Evolutionary conservation across 2,329 filamentous ascomycete genomes (phyloP).

Genomic region (Tolypocladium endophyticum): DNA sequence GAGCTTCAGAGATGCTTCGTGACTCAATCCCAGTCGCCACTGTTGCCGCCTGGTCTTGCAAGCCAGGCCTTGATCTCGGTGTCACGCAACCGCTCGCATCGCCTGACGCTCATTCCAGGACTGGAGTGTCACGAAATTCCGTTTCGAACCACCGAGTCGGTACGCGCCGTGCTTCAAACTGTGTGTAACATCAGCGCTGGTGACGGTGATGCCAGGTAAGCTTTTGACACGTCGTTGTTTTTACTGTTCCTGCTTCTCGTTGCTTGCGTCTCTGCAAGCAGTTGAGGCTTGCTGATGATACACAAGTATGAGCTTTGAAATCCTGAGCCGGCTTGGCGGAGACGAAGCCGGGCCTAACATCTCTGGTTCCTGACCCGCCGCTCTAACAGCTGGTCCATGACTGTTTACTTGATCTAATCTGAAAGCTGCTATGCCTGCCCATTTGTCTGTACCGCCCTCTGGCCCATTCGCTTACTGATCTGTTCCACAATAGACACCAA

Average conservation of each 20-base stretch:
- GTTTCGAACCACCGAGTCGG: neutral
- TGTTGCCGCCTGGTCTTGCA: neutral
- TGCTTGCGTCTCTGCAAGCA: neutral
- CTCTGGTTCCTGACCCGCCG: slow-evolving; percentile 34
- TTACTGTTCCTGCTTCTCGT: neutral
- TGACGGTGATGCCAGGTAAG: neutral
- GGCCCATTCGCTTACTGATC: slow-evolving; percentile 21
- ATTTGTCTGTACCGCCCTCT: slow-evolving; percentile 7
- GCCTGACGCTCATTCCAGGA: neutral
- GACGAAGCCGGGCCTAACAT: slow-evolving; percentile 38
- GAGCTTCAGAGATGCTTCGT: too few species aligned
- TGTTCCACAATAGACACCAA: slow-evolving; percentile 30
- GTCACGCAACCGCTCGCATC: neutral
- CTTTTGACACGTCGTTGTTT: neutral
- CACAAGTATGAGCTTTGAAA: slow-evolving; percentile 23
- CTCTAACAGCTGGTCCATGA: slow-evolving; percentile 18
- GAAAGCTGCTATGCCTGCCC: slow-evolving; percentile 24
- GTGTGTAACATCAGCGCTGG: neutral
- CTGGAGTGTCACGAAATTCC: neutral
- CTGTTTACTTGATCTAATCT: slow-evolving; percentile 57
- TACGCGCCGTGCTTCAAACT: neutral
- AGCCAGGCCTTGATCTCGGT: neutral
- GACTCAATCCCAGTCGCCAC: neutral
- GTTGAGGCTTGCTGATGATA: slow-evolving; percentile 14
- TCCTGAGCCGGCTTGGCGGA: slow-evolving; percentile 20